Conservation (phyloP, 2,329 filamentous ascomycete species). For the Calonectria pseudoturangicola region DNA sequence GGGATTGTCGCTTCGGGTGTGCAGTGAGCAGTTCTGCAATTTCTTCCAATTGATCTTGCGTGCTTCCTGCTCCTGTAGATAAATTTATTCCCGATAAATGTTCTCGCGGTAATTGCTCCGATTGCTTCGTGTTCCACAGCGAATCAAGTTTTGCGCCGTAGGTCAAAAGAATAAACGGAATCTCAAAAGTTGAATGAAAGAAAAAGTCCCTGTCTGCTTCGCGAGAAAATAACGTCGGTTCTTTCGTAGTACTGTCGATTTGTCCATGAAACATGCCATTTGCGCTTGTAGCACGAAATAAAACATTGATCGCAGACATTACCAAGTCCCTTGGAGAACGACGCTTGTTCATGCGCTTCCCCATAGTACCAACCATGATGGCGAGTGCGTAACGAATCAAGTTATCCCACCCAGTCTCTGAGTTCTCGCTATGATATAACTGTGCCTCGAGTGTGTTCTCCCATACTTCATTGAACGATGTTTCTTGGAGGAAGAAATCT, state of each 20-base stretch:
- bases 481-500: background rate
- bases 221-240: background rate
- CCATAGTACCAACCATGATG: background rate
- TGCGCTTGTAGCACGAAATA: background rate
- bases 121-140: background rate
- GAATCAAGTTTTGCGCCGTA: background rate
- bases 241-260: slow-evolving; percentile 2
- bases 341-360: background rate
- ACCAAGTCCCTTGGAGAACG: background rate
- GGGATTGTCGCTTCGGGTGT: background rate
- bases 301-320: background rate
- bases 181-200: slow-evolving; percentile 9
- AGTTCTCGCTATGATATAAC: background rate
- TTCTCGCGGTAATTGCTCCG: background rate
- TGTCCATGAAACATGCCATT: slow-evolving; percentile 6
- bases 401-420: slow-evolving; percentile 4
- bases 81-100: background rate
- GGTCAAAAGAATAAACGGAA: background rate
- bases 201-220: slow-evolving; percentile 13
- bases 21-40: background rate
- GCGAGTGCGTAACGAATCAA: slow-evolving; percentile 7
- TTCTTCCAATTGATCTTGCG: background rate
- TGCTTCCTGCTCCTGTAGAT: background rate
- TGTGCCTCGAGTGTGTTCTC: slow-evolving; percentile 2
- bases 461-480: slow-evolving; percentile 4